Base-by-base conservation (phyloP, 352 stramenopile species). In the Phytopythium boreale region DNA sequence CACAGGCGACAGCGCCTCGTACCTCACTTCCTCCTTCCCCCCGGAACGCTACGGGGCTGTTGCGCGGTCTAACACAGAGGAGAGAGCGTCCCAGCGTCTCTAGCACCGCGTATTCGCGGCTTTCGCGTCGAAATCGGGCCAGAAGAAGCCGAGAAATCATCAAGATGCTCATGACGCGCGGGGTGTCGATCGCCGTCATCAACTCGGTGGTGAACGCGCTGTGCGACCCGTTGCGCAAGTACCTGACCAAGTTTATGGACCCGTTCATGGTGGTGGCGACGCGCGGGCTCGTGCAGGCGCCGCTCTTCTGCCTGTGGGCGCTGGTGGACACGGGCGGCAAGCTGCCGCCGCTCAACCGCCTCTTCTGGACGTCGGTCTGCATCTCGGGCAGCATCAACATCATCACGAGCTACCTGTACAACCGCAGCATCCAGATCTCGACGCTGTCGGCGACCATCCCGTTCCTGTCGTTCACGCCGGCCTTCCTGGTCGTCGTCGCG, bases 341-440 rank as follows among this genome's bases (percentile, higher is more conserved):
- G 47, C 31, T 88, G 14, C 84, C 84, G 22, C 74, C 61, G 19
- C 70, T 93, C n/a, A 93, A 93, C 56, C 76, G 81, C 57, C 78
- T 93, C 69, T 93, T 92, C 67, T 93, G 84, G 84, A 90, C 76
- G 17, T 90, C 84, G 0, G 80, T 91, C 43, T 77, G 68, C 57
- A 85, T 93, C 72, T 90, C 80, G 37, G 84, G 84, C 50, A 31
- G 43, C 49, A 92, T 93, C 71, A 93, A 93, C 65, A 87, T 93
- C 65, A 74, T 79, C 67, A 90, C 84, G 10, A 93, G 84, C 69
- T 93, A 93, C 69, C 62, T 93, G 69, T 93, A 93, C 74, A 91
- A 90, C 61, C 82, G 84, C 44, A 82, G 74, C 22, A 90, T 93
- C 63, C 84, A 93, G 77, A 92, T 93, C 77, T 93, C 84, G 27